Evolutionary conservation across 768 basidiomycete genomes (phyloP), one percentile per base, ranked within the genome.

Genomic region (Boletus vinaceobasis): DNA sequence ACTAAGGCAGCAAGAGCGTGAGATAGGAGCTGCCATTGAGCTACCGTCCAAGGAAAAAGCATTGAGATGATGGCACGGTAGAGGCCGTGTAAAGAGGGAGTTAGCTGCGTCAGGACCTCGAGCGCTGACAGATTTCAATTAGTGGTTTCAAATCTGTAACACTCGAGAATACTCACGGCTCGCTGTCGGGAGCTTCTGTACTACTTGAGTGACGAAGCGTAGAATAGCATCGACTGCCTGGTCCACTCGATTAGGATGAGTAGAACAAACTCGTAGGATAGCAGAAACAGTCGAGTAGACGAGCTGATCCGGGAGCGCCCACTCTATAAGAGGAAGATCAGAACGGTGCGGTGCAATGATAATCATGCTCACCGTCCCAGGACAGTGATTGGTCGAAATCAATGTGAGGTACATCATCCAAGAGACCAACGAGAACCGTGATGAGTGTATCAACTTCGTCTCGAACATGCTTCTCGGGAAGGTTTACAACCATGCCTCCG

Each of bases 281-380:
- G 91, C 88, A 5, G 87, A 87, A 23, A 91, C 79, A 4, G 86
- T 90, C 1, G 88, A 85, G 64, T 79, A 89, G 1, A 90, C 86
- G 38, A 95, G 79, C 64, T 93, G 88, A 70, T 95, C 90, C 36
- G 93, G 86, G 32, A 91, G 77, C 3, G 91, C 81, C 91, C 91
- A 93, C 60, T 90, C 92, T 93, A 42, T n/a, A 36, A 29, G 17
- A 29, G 13, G 19, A 48, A n/a, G 21, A 43, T 58, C 15, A 62
- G 48, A 44, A 37, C 21, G 29, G 7, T 36, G 39, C 14, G 13
- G 23, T 23, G 5, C 17, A 38, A 27, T 39, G 27, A 21, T 14
- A 45, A 38, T 43, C 37, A 56, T 39, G 54, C 74, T 50, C 63
- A 92, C 91, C 88, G 61, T 84, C 79, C 92, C 92, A 94, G 5